Conservation (phyloP, 2,329 filamentous ascomycete species). For the Ascosphaera aggregata region DNA sequence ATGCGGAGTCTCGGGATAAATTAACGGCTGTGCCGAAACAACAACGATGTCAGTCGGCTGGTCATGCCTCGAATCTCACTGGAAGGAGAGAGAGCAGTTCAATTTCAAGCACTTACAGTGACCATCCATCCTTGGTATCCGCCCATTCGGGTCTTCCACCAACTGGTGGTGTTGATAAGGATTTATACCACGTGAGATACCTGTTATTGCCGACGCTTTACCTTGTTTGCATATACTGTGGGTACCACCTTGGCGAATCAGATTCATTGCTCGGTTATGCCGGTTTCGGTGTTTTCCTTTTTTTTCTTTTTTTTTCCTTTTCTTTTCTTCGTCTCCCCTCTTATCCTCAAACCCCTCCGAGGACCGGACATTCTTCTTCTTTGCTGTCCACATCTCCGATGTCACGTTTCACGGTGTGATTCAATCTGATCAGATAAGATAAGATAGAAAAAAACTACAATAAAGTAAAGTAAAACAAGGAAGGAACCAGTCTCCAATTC, state of each 20-base stretch:
- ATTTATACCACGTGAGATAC: too few relatives aligned
- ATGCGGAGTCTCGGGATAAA: constrained; percentile 3
- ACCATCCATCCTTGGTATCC: background rate
- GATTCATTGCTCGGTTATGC: background rate
- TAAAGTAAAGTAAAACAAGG: too few relatives aligned
- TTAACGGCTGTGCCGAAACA: background rate
- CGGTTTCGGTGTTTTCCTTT: too few relatives aligned
- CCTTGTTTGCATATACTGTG: too few relatives aligned
- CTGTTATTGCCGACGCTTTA: too few relatives aligned
- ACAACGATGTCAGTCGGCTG: background rate
- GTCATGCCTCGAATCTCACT: background rate
- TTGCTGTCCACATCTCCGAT: too few relatives aligned
- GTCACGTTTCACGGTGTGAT: background rate
- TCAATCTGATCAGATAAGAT: background rate
- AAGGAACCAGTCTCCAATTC: background rate
- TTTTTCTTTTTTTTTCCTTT: too few relatives aligned
- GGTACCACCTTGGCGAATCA: background rate
- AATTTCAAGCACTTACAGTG: background rate
- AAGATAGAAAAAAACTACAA: too few relatives aligned
- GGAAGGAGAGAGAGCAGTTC: background rate
- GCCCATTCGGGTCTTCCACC: background rate
- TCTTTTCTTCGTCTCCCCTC: too few relatives aligned
- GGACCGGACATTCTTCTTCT: too few relatives aligned
- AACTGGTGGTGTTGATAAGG: too few relatives aligned
- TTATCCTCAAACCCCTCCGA: too few relatives aligned